phyloP scores from a whole-genome alignment of 1,284 basidiomycete genomes.

The Ceratobasidium sp. region DNA sequence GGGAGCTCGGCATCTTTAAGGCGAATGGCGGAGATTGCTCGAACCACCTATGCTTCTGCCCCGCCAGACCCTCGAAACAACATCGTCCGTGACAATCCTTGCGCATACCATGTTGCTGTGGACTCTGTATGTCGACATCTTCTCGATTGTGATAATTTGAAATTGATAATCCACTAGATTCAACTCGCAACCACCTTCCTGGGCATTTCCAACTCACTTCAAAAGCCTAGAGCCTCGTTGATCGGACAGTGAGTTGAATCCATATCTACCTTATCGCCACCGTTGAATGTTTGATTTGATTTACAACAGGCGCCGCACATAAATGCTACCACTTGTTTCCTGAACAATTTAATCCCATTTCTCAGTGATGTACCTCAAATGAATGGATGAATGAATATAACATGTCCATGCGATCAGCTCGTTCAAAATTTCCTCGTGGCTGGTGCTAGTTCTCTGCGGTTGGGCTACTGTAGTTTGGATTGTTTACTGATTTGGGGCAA shows the following conservation, averaged over 20 bases:
- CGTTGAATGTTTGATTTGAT: too few relatives aligned
- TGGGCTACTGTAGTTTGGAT: too few relatives aligned
- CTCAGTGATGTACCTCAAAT: too few relatives aligned
- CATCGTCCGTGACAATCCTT: constrained; percentile 52
- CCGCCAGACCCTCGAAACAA: constrained; percentile 55
- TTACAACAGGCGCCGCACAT: neutral
- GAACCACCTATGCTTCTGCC: constrained; percentile 57
- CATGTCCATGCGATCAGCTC: too few relatives aligned
- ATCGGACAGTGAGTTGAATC: constrained; percentile 43
- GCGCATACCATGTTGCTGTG: constrained; percentile 60
- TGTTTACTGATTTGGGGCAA: too few relatives aligned
- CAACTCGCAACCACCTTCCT: constrained; percentile 66
- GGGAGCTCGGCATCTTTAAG: constrained; percentile 50
- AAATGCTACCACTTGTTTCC: neutral
- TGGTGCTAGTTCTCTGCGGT: too few relatives aligned
- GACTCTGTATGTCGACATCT: constrained; percentile 56
- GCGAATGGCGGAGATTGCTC: constrained; percentile 62
- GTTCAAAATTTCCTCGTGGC: too few relatives aligned
- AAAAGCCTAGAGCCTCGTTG: constrained; percentile 61
- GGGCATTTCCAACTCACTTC: constrained; percentile 63
- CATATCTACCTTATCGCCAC: neutral
- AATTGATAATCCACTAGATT: constrained; percentile 50
- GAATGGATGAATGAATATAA: too few relatives aligned
- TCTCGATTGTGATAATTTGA: neutral
- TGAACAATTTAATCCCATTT: too few relatives aligned